These are phyloP conservation scores for Stylosanthes scabra DNA, from an alignment of 331 rosid species.

Conservation along the genomic window DNA sequence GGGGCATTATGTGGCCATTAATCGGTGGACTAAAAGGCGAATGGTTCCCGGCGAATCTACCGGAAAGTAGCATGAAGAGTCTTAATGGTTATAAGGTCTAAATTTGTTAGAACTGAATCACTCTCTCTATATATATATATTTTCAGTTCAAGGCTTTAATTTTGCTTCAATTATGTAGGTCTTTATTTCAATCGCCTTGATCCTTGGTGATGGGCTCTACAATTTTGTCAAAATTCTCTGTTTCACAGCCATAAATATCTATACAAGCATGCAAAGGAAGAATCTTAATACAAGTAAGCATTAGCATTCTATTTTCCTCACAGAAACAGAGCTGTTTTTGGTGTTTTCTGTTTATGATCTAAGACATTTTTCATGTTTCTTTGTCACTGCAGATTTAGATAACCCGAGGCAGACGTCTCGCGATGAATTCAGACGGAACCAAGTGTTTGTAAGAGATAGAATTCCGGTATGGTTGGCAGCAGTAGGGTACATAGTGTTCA, in stretches of 20 bases:
- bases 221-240: conserved; percentile 83
- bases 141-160: conserved; percentile 29
- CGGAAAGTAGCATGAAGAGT: conserved; percentile 95
- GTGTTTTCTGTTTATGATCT: neutral
- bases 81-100: conserved; percentile 93
- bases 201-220: conserved; percentile 97
- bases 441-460: conserved; percentile 76
- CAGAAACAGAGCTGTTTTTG: no score
- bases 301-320: neutral
- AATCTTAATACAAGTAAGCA: conserved; percentile 60
- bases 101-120: conserved; percentile 24
- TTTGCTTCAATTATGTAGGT: conserved; percentile 57
- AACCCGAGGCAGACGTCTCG: conserved; percentile 46
- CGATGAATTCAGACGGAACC: conserved; percentile 74
- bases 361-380: conserved; percentile 13
- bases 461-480: conserved; percentile 89
- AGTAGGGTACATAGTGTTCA: conserved; percentile 67
- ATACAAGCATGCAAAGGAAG: conserved; percentile 53
- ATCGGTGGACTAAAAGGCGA: conserved; percentile 85
- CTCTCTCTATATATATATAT: neutral
- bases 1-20: conserved; percentile 99
- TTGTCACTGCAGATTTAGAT: conserved; percentile 54
- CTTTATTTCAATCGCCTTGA: conserved; percentile 84
- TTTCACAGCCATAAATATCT: conserved; percentile 65
- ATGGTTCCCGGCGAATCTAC: conserved; percentile 81